Evolutionary conservation across 2,329 filamentous ascomycete species (phyloP), one percentile per base, ranked within the genome.

Genomic region (Ceratocystis ficicola): DNA sequence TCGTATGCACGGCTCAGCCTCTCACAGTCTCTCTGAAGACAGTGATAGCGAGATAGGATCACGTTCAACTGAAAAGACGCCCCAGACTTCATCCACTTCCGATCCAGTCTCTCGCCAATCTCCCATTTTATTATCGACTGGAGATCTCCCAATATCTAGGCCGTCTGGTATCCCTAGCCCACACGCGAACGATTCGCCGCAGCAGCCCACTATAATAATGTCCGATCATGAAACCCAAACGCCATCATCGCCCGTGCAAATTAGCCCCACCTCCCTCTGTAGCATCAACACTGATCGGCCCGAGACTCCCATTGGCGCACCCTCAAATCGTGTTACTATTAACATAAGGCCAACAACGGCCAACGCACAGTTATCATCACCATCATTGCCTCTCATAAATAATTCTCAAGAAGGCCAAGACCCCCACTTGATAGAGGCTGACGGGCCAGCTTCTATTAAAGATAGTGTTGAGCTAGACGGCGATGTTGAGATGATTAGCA

Each of bases 1-100:
- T 69, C 81, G 84, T 70, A 84, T 83, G 36, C 86, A 83, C 15
- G 75, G 79, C 63, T 80, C 80, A 66, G 78, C 76, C 66, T 85
- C 83, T 30, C 78, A 80, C 67, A 81, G 80, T 71, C 75, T 75
- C 67, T 84, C 83, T 22, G 74, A 78, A 70, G 79, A 82, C 66
- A 76, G 74, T 65, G 70, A 73, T 67, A 74, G 70, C 69, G 78
- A 79, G 76, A 77, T 75, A 68, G 71, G 55, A 28, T 65, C 63
- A 20, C 50, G 41, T 12, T 59, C 63, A 48, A 55, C 77, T 67
- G 75, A 78, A 67, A 74, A 74, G 20, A 74, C 77, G 62, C 73
- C 74, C 57, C 70, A 72, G 65, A 72, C 72, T 52, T 66, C 63
- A 65, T 68, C 61, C 41, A 67, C 63, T 52, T 67, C 67, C 48